Conservation (phyloP, 2,329 filamentous ascomycete genomes). For the Epichloe festucae region DNA sequence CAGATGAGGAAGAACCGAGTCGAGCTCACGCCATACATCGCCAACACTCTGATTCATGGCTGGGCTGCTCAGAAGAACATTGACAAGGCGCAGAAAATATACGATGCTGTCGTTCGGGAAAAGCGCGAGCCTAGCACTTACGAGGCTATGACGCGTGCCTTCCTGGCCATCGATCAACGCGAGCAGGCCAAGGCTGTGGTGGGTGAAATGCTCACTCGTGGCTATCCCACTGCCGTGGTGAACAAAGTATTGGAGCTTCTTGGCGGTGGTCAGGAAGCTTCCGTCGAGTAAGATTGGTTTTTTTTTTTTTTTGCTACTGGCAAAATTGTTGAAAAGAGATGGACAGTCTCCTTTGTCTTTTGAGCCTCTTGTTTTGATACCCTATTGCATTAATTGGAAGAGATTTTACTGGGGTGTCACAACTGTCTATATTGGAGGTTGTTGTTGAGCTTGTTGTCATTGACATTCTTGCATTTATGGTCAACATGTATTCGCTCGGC, state of each 20-base stretch:
- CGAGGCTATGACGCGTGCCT: slow-evolving; percentile 94
- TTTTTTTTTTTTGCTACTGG: slow-evolving; percentile 8
- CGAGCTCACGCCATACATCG: slow-evolving; percentile 91
- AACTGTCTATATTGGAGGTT: slow-evolving; percentile 8
- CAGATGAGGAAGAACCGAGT: slow-evolving; percentile 65
- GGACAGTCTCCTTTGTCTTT: slow-evolving; percentile 1
- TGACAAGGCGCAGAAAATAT: slow-evolving; percentile 63
- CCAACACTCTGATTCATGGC: slow-evolving; percentile 94
- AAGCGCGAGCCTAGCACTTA: slow-evolving; percentile 95
- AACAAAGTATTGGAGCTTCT: slow-evolving; percentile 90
- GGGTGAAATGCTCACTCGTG: slow-evolving; percentile 77
- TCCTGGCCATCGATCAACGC: slow-evolving; percentile 70
- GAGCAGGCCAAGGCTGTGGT: slow-evolving; percentile 66
- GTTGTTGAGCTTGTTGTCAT: slow-evolving; percentile 1
- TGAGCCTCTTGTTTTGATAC: slow-evolving; percentile 13
- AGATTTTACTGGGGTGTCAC: slow-evolving; percentile 11
- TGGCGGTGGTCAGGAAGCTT: slow-evolving; percentile 37
- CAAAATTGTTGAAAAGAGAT: slow-evolving; percentile 9
- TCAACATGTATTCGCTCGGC: slow-evolving; percentile 11
- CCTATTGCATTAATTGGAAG: slow-evolving; percentile 9
- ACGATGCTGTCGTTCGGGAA: slow-evolving; percentile 60
- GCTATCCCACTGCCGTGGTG: slow-evolving; percentile 83
- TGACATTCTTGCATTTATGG: neutral
- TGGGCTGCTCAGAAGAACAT: slow-evolving; percentile 83
- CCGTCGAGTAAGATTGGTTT: slow-evolving; percentile 13